These are phyloP conservation scores for Tetrapisispora iriomotensis DNA, from an alignment of 805 yeast genomes.

Conservation along the genomic window DNA sequence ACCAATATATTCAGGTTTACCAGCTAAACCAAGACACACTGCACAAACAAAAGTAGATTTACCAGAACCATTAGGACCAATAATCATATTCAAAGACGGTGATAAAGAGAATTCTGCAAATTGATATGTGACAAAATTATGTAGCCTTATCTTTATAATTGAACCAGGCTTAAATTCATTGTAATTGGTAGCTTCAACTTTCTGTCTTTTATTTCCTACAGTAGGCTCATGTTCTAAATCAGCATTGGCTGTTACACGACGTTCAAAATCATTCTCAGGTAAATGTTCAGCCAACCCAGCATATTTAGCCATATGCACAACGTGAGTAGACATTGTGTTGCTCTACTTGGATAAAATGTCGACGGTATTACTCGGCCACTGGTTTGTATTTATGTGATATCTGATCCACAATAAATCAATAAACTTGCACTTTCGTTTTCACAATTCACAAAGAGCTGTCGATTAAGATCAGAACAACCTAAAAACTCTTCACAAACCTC, in stretches of 20 bases:
- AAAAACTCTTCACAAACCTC: no score
- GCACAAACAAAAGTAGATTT: slow-evolving; percentile 91
- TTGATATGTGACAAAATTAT: slow-evolving; percentile 62
- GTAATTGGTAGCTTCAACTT: slow-evolving; percentile 6
- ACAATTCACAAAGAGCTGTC: no score
- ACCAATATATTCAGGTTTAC: slow-evolving; percentile 64
- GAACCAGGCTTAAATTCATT: slow-evolving; percentile 36
- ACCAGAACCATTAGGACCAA: slow-evolving; percentile 96
- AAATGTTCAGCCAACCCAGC: neutral
- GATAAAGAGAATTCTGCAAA: slow-evolving; percentile 65
- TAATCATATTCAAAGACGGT: slow-evolving; percentile 79
- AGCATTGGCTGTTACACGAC: neutral
- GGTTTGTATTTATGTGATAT: no score
- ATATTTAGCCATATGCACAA: slow-evolving; percentile 1
- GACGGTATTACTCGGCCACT: no score
- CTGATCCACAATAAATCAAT: no score
- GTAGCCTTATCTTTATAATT: slow-evolving; percentile 43
- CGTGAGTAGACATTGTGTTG: neutral
- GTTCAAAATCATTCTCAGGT: neutral
- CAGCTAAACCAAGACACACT: slow-evolving; percentile 79
- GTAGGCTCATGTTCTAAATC: neutral
- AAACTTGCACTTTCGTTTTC: no score
- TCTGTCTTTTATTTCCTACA: slow-evolving; percentile 9
- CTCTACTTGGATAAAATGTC: neutral
- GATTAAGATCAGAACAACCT: no score